Conservation (phyloP, 768 basidiomycete genomes). For the Crepidotus variabilis region DNA sequence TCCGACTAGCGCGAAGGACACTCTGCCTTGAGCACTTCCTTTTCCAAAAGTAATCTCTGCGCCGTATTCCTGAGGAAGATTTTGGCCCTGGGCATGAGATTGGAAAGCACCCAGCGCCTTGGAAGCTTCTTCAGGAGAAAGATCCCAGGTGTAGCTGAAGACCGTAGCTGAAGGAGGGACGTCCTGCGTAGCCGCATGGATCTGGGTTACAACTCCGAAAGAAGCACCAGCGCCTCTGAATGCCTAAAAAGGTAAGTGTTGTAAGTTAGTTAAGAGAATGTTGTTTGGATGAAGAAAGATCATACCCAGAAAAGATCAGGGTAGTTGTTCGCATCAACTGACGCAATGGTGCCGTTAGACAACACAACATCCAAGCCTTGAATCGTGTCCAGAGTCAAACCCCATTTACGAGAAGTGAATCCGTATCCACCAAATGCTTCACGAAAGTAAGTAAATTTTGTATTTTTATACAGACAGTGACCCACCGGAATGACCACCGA, state of each 20-base stretch:
- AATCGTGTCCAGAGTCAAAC: constrained; percentile 31
- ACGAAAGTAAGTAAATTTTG: neutral
- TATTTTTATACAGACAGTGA: too few species aligned
- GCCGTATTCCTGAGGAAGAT: constrained; percentile 32
- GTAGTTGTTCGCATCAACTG: constrained; percentile 26
- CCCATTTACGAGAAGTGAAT: constrained; percentile 32
- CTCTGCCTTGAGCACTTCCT: constrained; percentile 24
- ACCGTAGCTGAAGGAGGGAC: constrained; percentile 31
- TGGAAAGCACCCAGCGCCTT: constrained; percentile 31
- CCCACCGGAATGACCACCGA: constrained; percentile 40
- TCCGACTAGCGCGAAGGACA: constrained; percentile 28
- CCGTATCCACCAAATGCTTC: constrained; percentile 27
- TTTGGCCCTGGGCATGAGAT: constrained; percentile 23
- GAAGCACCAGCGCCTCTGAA: constrained; percentile 35
- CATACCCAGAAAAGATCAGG: constrained; percentile 43
- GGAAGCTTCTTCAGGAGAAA: constrained; percentile 26
- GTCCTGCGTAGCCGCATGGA: constrained; percentile 30
- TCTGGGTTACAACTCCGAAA: constrained; percentile 36
- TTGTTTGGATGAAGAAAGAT: constrained; percentile 7
- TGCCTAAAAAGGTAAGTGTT: constrained; percentile 20
- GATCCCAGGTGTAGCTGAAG: constrained; percentile 35
- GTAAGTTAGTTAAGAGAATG: neutral
- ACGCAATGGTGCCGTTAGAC: constrained; percentile 28
- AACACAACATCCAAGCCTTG: constrained; percentile 27
- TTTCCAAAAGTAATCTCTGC: constrained; percentile 26